A percentile compares a stretch with the other conserved stretches of the same genome.
These are phyloP conservation scores for Cladosporium halotolerans DNA, from an alignment of 2,329 filamentous ascomycete species.

Conservation along the genomic window DNA sequence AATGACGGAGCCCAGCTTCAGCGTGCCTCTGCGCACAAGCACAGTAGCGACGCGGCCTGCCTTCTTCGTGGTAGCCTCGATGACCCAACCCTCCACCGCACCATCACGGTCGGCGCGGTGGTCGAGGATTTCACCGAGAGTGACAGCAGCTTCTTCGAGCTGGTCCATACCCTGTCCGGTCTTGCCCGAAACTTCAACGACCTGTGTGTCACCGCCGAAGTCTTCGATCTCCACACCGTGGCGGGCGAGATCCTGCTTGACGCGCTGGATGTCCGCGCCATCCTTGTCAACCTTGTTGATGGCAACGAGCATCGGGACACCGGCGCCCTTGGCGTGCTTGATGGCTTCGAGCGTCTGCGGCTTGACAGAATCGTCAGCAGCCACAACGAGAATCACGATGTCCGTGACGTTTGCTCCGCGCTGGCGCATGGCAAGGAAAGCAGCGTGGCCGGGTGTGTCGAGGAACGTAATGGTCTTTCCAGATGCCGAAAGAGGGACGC, in stretches of 20 bases:
- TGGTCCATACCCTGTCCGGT: slow-evolving; percentile 88
- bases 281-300: slow-evolving; percentile 96
- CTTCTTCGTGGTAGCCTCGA: slow-evolving; percentile 84
- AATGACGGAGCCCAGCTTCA: slow-evolving; percentile 72
- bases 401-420: slow-evolving; percentile 94
- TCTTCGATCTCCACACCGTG: slow-evolving; percentile 90
- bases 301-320: slow-evolving; percentile 92
- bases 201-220: slow-evolving; percentile 88
- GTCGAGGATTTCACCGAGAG: slow-evolving; percentile 83
- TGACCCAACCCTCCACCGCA: slow-evolving; percentile 82
- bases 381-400: slow-evolving; percentile 91
- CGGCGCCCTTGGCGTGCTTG: slow-evolving; percentile 80
- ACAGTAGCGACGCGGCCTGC: slow-evolving; percentile 82
- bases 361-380: slow-evolving; percentile 94
- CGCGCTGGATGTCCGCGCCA: slow-evolving; percentile 69
- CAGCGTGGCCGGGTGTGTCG: slow-evolving; percentile 92
- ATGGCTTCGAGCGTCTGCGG: slow-evolving; percentile 94
- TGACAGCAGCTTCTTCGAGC: slow-evolving; percentile 82
- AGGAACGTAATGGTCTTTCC: slow-evolving; percentile 85
- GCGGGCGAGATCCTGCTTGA: slow-evolving; percentile 79
- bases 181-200: slow-evolving; percentile 85
- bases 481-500: slow-evolving; percentile 64
- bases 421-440: slow-evolving; percentile 92
- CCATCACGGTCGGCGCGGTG: slow-evolving; percentile 73
- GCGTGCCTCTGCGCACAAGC: slow-evolving; percentile 78